Evolutionary conservation across 345 rosid species (phyloP), one percentile per base, ranked within the genome.

Genomic region (Heritiera fomes): DNA sequence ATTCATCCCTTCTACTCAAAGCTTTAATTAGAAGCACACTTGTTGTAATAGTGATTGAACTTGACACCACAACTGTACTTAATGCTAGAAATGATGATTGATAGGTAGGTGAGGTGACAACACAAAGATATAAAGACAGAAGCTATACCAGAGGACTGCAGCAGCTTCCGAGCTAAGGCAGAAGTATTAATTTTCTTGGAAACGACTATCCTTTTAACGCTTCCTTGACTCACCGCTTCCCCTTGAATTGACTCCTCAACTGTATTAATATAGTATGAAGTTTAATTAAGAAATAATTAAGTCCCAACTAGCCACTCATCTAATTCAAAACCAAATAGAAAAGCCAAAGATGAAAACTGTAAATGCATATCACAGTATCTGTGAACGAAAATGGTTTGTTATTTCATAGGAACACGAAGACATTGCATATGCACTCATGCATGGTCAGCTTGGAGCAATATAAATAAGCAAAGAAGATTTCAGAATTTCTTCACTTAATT

Each of bases 181-280:
- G 76, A 73, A 1, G 18, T 73, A 64, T 55, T 72, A 2, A 34
- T 34, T 18, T 34, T 73, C 76, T 73, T 55, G 76, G 76, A n/a
- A 55, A 73, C 38, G 32, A 3, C 64, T 6, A n/a, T 20, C 45
- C 10, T 55, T 73, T 73, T 73, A 73, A 55, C 55, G 63, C 64
- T 55, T 55, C 32, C 32, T 38, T 55, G 49, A 55, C 76, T 11
- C 49, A 3, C 18, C 14, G 49, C 10, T 55, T 73, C 49, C 18
- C 38, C 63, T 34, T 34, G 63, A n/a, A 34, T 72, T 9, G 76
- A 73, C 64, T 40, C 46, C 18, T 18, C 64, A 49, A 73, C 76
- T 73, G 76, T 12, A 61, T 10, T 71, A 52, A 49, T 32, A 9
- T 71, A 52, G 6, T 43, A 43, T 6, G 8, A 6, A 43, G 45